Evolutionary conservation across 345 rosid genomes (phyloP), one percentile per base, ranked within the genome.

Genomic region (Abelmoschus esculentus): DNA sequence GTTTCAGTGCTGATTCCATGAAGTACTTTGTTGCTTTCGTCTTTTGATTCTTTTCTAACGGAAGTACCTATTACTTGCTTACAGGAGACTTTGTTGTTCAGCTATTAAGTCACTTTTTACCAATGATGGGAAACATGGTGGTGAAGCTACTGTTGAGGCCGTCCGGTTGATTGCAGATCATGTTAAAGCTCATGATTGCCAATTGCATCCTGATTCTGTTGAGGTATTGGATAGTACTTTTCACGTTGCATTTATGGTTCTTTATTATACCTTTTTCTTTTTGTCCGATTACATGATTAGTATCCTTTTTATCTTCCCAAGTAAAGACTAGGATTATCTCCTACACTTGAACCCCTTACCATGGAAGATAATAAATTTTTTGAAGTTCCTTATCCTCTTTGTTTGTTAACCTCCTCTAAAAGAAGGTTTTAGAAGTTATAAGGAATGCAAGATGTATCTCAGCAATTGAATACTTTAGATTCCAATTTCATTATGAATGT

Each of bases 121-220:
- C 69, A 86, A 87, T 70, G 96, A 90, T 82, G 92, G 86, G 66
- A 95, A 92, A 73, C 96, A 95, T 72, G 92, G 93, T 7, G 92
- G 98, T 83, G 92, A 82, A 82, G 91, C 87, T 52, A 90, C 98
- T 34, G 81, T 81, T 47, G 91, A 86, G 66, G 93, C 90, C 73
- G 91, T 90, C 57, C 87, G 84, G 59, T 76, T 89, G 78, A 92
- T 95, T 75, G 98, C 99, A 74, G 79, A 80, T 73, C 87, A 79
- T 67, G 98, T 95, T 64, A 95, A 92, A 80, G 79, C 78, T 65
- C 77, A 79, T 71, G 73, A 87, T 80, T 95, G 98, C 68, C 98
- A 89, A 66, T 79, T 91, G 87, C 99, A 90, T 85, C 96, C 98
- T 46, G 90, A 89, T 76, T 79, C 91, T 70, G 70, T 92, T 49